Percentiles rank a stretch among this genome's conserved stretches.
Evolutionary conservation across 2,329 filamentous ascomycete genomes (phyloP).

Genomic region (Exophiala mesophila): DNA sequence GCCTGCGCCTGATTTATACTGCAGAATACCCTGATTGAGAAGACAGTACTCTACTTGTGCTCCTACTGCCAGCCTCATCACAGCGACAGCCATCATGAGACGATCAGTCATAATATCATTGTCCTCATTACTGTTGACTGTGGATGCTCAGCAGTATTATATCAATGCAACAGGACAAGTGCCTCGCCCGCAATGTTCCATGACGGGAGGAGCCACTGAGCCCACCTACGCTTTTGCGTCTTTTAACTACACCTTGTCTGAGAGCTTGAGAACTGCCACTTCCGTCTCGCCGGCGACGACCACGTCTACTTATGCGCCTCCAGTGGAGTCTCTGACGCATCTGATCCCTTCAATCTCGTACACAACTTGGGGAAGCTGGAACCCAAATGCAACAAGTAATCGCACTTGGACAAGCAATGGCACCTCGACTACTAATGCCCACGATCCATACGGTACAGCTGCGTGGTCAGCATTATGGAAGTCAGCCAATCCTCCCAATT

Average conservation of each 20-base stretch:
- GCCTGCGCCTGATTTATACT: no score
- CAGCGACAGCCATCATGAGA: not conserved
- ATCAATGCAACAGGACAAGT: slow-evolving; percentile 28
- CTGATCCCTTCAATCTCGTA: slow-evolving; percentile 28
- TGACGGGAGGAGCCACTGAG: slow-evolving; percentile 13
- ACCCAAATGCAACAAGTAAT: slow-evolving; percentile 28
- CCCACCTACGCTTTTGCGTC: slow-evolving; percentile 28
- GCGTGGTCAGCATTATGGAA: slow-evolving; percentile 36
- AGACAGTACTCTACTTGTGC: no score
- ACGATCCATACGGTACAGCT: slow-evolving; percentile 31
- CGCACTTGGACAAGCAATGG: slow-evolving; percentile 30
- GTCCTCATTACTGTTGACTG: not conserved
- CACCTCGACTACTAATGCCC: not conserved
- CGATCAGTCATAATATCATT: not conserved
- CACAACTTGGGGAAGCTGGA: slow-evolving; percentile 34
- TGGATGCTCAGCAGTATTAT: slow-evolving; percentile 27
- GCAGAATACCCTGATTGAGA: no score
- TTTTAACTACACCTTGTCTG: slow-evolving; percentile 30
- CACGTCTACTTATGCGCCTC: slow-evolving; percentile 29
- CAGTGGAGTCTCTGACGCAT: slow-evolving; percentile 26
- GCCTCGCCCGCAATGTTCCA: slow-evolving; percentile 27
- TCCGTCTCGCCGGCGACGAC: slow-evolving; percentile 31
- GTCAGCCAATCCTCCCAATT: slow-evolving; percentile 30
- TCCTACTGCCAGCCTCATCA: no score
- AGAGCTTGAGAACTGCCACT: slow-evolving; percentile 32